phyloP scores from a whole-genome alignment of 768 basidiomycete species.

The Mycena haematopus region DNA sequence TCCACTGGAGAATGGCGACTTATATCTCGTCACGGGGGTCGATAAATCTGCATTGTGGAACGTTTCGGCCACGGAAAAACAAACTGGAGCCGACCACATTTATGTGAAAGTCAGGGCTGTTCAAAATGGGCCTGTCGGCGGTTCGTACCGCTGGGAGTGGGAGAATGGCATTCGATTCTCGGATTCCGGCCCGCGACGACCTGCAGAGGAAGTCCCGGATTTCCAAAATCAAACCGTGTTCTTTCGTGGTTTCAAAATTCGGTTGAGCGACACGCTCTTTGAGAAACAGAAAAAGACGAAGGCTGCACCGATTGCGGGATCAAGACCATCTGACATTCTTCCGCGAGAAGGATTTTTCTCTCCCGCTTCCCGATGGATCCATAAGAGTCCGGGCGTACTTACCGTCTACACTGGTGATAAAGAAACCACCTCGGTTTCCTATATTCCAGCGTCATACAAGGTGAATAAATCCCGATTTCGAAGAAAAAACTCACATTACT shows the following conservation, averaged over 20 bases:
- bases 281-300: not conserved
- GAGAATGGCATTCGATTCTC: not conserved
- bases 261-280: not conserved
- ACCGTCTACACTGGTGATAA: no score
- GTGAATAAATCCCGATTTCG: no score
- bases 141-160: not conserved
- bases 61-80: not conserved
- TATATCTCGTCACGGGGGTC: conserved; percentile 1
- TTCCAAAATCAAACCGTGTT: not conserved
- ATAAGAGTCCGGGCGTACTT: no score
- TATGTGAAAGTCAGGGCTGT: not conserved
- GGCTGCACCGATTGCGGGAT: not conserved
- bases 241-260: not conserved
- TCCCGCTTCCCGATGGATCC: no score
- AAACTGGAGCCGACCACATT: not conserved
- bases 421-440: no score
- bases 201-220: not conserved
- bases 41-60: not conserved
- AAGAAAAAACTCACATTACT: no score
- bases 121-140: not conserved
- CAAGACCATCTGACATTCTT: not conserved
- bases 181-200: not conserved
- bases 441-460: no score
- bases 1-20: not conserved
- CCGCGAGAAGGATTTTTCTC: no score